phyloP scores from a whole-genome alignment of 148 eudicot species.

The Rhododendron molle region DNA sequence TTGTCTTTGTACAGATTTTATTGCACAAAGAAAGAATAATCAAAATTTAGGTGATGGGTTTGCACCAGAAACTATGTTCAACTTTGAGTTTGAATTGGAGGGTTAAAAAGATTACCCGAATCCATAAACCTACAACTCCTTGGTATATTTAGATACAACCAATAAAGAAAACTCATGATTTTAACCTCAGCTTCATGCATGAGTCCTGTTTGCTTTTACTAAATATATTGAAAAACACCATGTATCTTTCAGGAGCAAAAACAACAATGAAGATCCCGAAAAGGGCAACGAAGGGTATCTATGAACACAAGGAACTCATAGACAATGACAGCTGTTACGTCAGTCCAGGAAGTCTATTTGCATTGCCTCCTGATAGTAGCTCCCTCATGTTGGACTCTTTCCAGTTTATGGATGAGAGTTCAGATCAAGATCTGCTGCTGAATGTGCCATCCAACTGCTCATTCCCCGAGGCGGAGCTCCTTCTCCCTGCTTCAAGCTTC shows the following conservation, averaged over 20 bases:
- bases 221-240: neutral
- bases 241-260: slow-evolving; percentile 46
- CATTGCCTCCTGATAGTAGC: slow-evolving; percentile 41
- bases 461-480: slow-evolving; percentile 91
- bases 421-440: slow-evolving; percentile 78
- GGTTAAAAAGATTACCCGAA: neutral
- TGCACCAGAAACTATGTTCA: neutral
- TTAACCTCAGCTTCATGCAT: neutral
- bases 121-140: neutral
- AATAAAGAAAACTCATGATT: neutral
- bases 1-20: neutral
- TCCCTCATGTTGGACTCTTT: slow-evolving; percentile 54
- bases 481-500: slow-evolving; percentile 49
- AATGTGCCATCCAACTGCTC: slow-evolving; percentile 76
- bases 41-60: neutral
- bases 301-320: slow-evolving; percentile 39
- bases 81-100: neutral
- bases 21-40: neutral
- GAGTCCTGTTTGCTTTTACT: neutral
- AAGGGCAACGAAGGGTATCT: slow-evolving; percentile 33
- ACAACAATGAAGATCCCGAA: slow-evolving; percentile 49
- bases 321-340: slow-evolving; percentile 48
- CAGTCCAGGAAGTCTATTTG: slow-evolving; percentile 50
- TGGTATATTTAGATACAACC: neutral
- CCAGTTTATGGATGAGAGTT: slow-evolving; percentile 46